Evolutionary conservation across 306 rosid genomes (phyloP), one percentile per base, ranked within the genome.

Genomic region (Vigna radiata): DNA sequence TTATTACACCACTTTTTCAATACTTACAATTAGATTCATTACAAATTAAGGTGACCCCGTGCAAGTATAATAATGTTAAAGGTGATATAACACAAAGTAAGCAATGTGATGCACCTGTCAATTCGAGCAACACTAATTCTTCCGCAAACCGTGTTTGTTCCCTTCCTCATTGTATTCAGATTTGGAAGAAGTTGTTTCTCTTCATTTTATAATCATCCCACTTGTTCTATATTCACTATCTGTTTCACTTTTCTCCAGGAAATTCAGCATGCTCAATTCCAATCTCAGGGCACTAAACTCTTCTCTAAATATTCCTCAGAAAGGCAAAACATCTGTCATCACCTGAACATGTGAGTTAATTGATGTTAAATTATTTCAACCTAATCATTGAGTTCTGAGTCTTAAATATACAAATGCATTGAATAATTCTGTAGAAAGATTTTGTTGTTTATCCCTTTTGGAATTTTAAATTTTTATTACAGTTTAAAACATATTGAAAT

Each of bases 21-120:
- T 70, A 36, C 31, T 48, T 70, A 60, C 77, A 78, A 78, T 31
- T 46, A 47, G 63, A 21, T 69, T 78, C 64, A 59, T 46, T 78
- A 78, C 54, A 78, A 59, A 48, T 48, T 59, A 78, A 78, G 82
- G 71, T 47, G 70, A 58, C 70, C 76, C 68, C 17, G 44, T 49
- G 56, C 49, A 76, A 65, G 25, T 77, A 79, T 58, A 79, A 70
- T 52, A 66, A 66, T 73, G 53, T 21, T 6, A 33, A 65, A 31
- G 79, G 41, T 65, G 79, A 55, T 53, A 43, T 19, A 74, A 73
- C 56, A 73, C 64, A 65, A 19, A 44, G 63, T 21, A 21, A 18
- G 33, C 19, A 31, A 41, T 41, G 55, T 74, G 68, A 60, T 43
- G 69, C 33, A 62, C 53, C 7, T 52, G 68, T 37, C 78, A 53